Evolutionary conservation across 331 rosid species (phyloP).

Genomic region (Cucumis variabilis): DNA sequence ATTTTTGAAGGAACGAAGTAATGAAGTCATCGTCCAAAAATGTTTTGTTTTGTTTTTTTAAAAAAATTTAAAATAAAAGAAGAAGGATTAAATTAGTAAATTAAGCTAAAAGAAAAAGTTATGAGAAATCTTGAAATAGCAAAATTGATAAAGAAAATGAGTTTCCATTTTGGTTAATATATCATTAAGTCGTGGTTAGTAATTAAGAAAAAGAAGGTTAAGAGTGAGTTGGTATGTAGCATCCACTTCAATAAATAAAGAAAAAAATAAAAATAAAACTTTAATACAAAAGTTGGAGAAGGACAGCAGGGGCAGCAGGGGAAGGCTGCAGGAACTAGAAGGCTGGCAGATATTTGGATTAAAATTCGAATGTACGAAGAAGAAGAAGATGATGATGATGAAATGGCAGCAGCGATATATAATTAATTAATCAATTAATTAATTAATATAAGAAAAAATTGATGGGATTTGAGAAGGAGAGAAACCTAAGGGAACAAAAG

Average conservation of each 20-base stretch:
- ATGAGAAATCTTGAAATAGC: background rate
- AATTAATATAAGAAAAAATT: background rate
- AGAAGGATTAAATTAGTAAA: background rate
- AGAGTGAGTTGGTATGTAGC: background rate
- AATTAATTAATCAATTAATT: slow-evolving; percentile 16
- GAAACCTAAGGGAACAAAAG: slow-evolving; percentile 27
- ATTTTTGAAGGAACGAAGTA: no score
- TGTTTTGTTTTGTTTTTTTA: no score
- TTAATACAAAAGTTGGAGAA: background rate
- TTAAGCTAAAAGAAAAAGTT: background rate
- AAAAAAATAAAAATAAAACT: background rate
- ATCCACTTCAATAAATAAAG: background rate
- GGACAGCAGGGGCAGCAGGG: slow-evolving; percentile 14
- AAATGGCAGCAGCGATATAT: background rate
- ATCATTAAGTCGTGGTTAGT: background rate
- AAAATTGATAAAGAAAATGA: background rate
- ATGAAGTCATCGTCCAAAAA: no score
- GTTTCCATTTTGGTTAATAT: background rate
- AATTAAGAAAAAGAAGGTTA: background rate
- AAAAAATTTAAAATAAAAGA: no score
- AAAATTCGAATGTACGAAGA: background rate
- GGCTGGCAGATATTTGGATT: background rate
- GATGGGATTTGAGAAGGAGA: background rate
- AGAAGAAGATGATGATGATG: background rate
- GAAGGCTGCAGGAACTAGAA: background rate